Percentiles rank a stretch among this genome's conserved stretches.
phyloP scores from a whole-genome alignment of 2,329 filamentous ascomycete species.

The Pseudocercospora vitis region DNA sequence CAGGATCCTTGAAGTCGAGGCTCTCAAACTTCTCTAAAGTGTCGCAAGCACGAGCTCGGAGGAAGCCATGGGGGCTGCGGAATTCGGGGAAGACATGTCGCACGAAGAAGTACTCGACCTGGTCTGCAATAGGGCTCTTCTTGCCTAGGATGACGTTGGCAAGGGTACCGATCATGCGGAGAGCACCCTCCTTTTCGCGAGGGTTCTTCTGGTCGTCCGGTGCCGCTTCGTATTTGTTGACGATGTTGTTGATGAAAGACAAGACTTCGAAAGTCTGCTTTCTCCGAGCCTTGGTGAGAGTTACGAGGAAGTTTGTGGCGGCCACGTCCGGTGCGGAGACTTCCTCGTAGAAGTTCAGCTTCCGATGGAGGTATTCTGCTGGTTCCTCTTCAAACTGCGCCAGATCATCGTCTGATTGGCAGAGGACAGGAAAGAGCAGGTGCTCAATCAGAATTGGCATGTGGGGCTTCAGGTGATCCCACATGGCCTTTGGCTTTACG shows the following conservation, averaged over 20 bases:
- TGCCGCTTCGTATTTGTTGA: slow-evolving; percentile 85
- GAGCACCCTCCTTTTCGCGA: slow-evolving; percentile 90
- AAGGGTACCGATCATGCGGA: slow-evolving; percentile 95
- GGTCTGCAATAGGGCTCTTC: slow-evolving; percentile 96
- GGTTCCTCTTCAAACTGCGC: slow-evolving; percentile 93
- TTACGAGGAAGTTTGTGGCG: slow-evolving; percentile 93
- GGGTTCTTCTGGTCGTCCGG: slow-evolving; percentile 89
- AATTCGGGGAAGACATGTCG: slow-evolving; percentile 99
- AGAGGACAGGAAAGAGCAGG: slow-evolving; percentile 92
- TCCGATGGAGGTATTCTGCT: slow-evolving; percentile 93
- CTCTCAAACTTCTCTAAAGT: slow-evolving; percentile 98
- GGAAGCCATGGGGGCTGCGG: slow-evolving; percentile 84
- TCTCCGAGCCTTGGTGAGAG: slow-evolving; percentile 87
- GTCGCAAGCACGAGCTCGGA: slow-evolving; percentile 92
- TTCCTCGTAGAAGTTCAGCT: slow-evolving; percentile 97
- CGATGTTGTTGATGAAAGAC: slow-evolving; percentile 90
- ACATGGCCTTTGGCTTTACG: slow-evolving; percentile 95
- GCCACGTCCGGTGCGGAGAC: slow-evolving; percentile 92
- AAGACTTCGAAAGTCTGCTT: slow-evolving; percentile 96
- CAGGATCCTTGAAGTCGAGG: slow-evolving; percentile 92
- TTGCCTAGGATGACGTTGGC: slow-evolving; percentile 93
- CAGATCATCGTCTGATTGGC: slow-evolving; percentile 86
- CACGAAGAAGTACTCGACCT: slow-evolving; percentile 98
- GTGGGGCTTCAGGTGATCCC: slow-evolving; percentile 89
- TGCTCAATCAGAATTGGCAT: slow-evolving; percentile 91